These are phyloP conservation scores for Suhomyces chickasaworum DNA, from an alignment of 1,139 yeast genomes.

Conservation along the genomic window DNA sequence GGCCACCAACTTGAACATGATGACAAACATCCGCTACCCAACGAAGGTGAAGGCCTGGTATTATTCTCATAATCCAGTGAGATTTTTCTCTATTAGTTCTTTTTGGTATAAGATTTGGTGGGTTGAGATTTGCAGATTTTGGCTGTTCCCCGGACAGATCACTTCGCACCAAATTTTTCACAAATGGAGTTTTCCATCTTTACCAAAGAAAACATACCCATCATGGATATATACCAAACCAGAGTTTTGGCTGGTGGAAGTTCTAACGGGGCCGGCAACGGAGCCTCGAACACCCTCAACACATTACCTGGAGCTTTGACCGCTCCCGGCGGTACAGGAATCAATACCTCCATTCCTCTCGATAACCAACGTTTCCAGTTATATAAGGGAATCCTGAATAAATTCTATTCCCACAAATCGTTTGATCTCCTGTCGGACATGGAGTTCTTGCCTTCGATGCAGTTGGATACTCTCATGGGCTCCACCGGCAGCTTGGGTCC, in stretches of 20 bases:
- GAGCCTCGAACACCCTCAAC: neutral
- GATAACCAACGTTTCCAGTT: slow-evolving; percentile 24
- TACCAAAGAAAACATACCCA: neutral
- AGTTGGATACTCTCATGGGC: slow-evolving; percentile 17
- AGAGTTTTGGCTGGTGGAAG: neutral
- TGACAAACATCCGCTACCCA: neutral
- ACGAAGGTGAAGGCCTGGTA: neutral
- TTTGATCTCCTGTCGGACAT: slow-evolving; percentile 71
- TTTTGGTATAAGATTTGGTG: too few relatives aligned
- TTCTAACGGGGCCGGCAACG: neutral
- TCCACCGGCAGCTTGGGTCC: slow-evolving; percentile 6
- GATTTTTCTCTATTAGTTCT: too few relatives aligned
- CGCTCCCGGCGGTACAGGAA: neutral
- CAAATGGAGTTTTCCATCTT: neutral
- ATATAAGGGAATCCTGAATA: slow-evolving; percentile 37
- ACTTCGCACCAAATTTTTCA: slow-evolving; percentile 6
- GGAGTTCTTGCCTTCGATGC: slow-evolving; percentile 63
- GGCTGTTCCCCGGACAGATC: slow-evolving; percentile 1
- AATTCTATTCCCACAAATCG: slow-evolving; percentile 65
- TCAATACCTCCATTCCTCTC: slow-evolving; percentile 4
- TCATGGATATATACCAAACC: slow-evolving; percentile 1
- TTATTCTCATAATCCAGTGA: neutral
- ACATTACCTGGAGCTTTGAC: neutral
- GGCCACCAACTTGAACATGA: neutral
- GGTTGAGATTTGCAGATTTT: neutral